Base-by-base conservation (phyloP, 768 basidiomycete species). In the Phanerochaete sordida region DNA sequence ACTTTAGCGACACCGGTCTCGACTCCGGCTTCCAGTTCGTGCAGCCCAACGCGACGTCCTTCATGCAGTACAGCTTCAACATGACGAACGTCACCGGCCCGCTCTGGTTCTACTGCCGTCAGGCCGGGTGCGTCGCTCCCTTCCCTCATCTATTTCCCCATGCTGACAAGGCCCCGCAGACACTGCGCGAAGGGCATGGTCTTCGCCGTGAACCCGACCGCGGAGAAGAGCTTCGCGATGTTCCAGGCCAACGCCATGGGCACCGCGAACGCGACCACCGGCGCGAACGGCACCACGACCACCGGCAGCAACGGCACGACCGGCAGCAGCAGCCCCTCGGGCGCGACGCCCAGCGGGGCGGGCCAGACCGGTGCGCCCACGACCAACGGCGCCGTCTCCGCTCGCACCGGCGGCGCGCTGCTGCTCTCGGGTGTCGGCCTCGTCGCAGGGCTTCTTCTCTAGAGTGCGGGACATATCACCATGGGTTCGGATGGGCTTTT, bases 41-140 rank as follows among this genome's bases (percentile, higher is more conserved):
- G 26, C 74, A 78, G 31, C 59, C 71, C 15, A 64, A 70, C 31
- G 68, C 68, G 27, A 69, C 78, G 11, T 6, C 53, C 21, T 70
- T 81, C 53, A 78, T 79, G 19, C 65, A 75, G 33, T 84, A 76
- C 76, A 79, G 69, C 52, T 73, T 84, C 73, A 79, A 76, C 45
- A 66, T 85, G 56, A 69, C 73, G 54, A 73, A 82, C 66, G 70
- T 74, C 19, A 70, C 75, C n/a, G 64, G 74, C 2, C 82, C 85
- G 12, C 70, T 84, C 26, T 87, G 84, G 84, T 85, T 86, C 77
- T 84, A 76, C 78, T 86, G 84, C 62, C 76, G 74, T 19, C 84
- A 86, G 70, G 76, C 73, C 1, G 64, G 12, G 72, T 73, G 46
- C 43, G 71, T 66, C 48, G 69, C 74, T 30, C 66, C 57, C 1